Base-by-base conservation (phyloP, 257 asterid genomes). In the Nicotiana obtusifolia region DNA sequence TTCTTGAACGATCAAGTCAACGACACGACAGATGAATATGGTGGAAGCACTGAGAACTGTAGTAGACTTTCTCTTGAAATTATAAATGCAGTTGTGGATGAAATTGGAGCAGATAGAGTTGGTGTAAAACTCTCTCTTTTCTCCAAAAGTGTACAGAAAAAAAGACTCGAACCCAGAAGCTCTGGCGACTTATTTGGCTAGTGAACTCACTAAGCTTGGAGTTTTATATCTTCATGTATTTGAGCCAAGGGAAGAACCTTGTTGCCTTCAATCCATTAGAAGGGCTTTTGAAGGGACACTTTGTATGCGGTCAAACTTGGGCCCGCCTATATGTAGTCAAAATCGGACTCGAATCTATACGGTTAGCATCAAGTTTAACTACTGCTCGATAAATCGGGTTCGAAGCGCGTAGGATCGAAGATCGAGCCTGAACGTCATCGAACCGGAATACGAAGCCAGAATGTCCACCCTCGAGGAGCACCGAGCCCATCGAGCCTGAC, bases 1-100 rank as follows among this genome's bases (percentile, higher is more conserved):
- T 94, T 95, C 79, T 85, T 91, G 71, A 95, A 95, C 68, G 91
- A 92, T 17, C 98, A 97, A n/a, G 91, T 95, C 91, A 95, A 94
- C 26, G 90, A 92, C n/a, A 85, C 97, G 0, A 82, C 62, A 8
- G 97, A 92, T n/a, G 95, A 89, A 68, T 91, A 94, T 24, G 97
- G 94, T 82, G 99, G 98, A 24, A 87, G 94, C 17, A 81, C 94
- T 53, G 83, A 83, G 19, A 95, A 93, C 73, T 93, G 98, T 64
- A 90, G 97, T 89, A 91, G 76, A 82, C 89, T 95, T 87, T 71
- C 93, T 8, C 82, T 86, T 13, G 89, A 91, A 67, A 89, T 95
- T 13, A 97, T 95, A 62, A 75, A 86, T 79, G 86, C 97, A 2
- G 92, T 91, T 14, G 93, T 79, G 41, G 77, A 91, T n/a, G 97